phyloP scores from a whole-genome alignment of 768 basidiomycete genomes.

The Suillus ampliporus region DNA sequence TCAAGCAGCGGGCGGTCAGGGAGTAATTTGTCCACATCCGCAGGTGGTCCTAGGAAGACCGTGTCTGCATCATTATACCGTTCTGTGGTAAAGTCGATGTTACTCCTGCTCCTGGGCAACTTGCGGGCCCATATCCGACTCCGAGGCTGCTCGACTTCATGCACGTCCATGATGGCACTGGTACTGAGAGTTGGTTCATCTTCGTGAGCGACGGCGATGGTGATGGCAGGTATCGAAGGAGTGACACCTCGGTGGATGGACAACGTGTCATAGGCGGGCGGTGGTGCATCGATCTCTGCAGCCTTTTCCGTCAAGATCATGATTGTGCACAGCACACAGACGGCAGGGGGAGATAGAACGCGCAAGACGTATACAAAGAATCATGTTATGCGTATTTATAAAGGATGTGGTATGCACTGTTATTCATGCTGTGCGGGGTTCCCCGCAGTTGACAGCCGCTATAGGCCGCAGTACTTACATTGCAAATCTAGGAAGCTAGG shows the following conservation, averaged over 20 bases:
- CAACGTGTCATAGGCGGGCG: slow-evolving; percentile 5
- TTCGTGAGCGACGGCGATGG: not conserved
- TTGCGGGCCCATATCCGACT: not conserved
- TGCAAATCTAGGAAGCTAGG: too few relatives aligned
- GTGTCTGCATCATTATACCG: not conserved
- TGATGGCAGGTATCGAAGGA: not conserved
- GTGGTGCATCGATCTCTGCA: not conserved
- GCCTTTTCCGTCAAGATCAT: slow-evolving; percentile 7
- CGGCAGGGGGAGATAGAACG: not conserved
- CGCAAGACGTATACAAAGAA: not conserved
- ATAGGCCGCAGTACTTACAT: too few relatives aligned
- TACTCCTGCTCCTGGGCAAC: slow-evolving; percentile 4
- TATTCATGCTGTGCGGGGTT: not conserved
- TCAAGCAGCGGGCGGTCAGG: slow-evolving; percentile 1
- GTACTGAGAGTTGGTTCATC: not conserved
- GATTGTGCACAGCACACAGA: not conserved
- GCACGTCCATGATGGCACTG: not conserved
- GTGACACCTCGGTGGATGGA: not conserved
- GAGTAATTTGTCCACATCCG: not conserved
- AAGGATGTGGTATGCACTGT: not conserved
- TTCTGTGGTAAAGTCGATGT: slow-evolving; percentile 1
- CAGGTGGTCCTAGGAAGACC: not conserved
- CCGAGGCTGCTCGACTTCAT: not conserved
- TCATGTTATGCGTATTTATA: not conserved
- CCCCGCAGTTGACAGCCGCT: not conserved